Percentiles rank a stretch among this genome's conserved stretches.
These are phyloP conservation scores for Glaciozyma antarctica DNA, from an alignment of 768 basidiomycete genomes.

Conservation along the genomic window DNA sequence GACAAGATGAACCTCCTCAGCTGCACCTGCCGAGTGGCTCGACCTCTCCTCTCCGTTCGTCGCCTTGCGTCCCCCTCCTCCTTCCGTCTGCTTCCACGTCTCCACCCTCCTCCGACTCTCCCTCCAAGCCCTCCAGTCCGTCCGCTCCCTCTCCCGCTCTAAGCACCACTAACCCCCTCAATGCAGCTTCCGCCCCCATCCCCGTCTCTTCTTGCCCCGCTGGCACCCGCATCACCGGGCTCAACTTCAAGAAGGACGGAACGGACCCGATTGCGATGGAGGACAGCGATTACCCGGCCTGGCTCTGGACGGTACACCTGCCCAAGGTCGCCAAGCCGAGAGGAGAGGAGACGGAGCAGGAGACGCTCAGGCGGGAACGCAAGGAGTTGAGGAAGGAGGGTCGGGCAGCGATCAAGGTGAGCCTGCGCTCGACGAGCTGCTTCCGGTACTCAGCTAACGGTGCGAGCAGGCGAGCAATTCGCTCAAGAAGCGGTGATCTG, in stretches of 20 bases:
- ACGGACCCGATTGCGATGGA: constrained; percentile 40
- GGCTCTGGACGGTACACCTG: constrained; percentile 38
- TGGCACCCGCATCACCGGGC: constrained; percentile 40
- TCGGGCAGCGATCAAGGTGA: not conserved
- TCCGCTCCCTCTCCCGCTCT: not conserved
- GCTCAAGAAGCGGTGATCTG: too few species aligned
- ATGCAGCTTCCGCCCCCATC: not conserved
- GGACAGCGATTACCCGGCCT: constrained; percentile 41
- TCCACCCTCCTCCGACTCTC: not conserved
- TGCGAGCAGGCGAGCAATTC: too few species aligned
- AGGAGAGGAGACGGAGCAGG: not conserved
- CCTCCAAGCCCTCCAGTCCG: too few species aligned
- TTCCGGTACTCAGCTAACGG: too few species aligned
- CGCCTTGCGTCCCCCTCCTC: not conserved
- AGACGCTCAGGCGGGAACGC: not conserved
- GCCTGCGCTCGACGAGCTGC: too few species aligned
- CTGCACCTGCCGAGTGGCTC: not conserved
- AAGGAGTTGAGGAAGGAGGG: constrained; percentile 8
- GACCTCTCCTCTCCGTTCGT: not conserved
- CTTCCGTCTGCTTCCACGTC: not conserved
- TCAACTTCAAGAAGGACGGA: constrained; percentile 40
- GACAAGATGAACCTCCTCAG: not conserved
- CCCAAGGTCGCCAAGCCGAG: constrained; percentile 11
- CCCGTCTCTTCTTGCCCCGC: constrained; percentile 30
- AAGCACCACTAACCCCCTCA: not conserved